Percentiles rank a stretch among this genome's conserved stretches.
These are phyloP conservation scores for Stemphylium vesicarium DNA, from an alignment of 2,329 filamentous ascomycete genomes.

Conservation along the genomic window DNA sequence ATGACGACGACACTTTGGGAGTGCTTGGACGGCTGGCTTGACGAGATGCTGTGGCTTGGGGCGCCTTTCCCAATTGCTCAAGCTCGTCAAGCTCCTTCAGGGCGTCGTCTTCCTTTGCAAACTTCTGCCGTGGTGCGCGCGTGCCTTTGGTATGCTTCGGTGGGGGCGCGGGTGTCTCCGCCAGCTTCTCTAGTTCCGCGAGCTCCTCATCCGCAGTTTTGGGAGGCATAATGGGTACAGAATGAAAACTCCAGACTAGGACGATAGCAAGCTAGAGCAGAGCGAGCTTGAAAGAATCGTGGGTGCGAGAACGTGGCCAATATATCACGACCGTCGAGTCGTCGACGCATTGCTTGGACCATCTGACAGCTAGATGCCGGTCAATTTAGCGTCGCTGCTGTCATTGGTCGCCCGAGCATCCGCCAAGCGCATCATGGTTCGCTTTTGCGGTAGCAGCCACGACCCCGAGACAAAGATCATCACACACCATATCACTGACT, in stretches of 20 bases:
- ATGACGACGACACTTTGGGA: conserved; percentile 66
- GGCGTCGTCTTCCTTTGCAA: conserved; percentile 68
- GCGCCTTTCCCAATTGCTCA: conserved; percentile 55
- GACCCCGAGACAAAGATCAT: conserved; percentile 46
- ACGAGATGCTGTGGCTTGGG: conserved; percentile 64
- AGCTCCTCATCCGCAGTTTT: conserved; percentile 58
- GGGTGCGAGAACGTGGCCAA: background rate
- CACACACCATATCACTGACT: conserved; percentile 33
- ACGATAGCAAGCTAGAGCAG: background rate
- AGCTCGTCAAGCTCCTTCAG: conserved; percentile 87
- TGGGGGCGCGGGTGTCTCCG: conserved; percentile 42
- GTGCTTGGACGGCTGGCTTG: conserved; percentile 76
- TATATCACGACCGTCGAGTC: conserved; percentile 1
- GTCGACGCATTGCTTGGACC: conserved; percentile 17
- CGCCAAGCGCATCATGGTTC: conserved; percentile 33
- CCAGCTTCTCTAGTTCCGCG: conserved; percentile 50
- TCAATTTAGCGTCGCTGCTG: conserved; percentile 28
- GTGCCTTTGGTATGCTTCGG: conserved; percentile 50
- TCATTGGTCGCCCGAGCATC: conserved; percentile 30
- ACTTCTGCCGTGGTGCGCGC: conserved; percentile 53
- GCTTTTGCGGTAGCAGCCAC: conserved; percentile 44
- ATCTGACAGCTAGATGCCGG: conserved; percentile 24
- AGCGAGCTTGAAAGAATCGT: background rate
- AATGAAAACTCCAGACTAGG: background rate
- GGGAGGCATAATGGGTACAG: conserved; percentile 36